Evolutionary conservation across 164 flowering plant species (phyloP), one percentile per base, ranked within the genome.

Genomic region (Magnolia changhungtana): DNA sequence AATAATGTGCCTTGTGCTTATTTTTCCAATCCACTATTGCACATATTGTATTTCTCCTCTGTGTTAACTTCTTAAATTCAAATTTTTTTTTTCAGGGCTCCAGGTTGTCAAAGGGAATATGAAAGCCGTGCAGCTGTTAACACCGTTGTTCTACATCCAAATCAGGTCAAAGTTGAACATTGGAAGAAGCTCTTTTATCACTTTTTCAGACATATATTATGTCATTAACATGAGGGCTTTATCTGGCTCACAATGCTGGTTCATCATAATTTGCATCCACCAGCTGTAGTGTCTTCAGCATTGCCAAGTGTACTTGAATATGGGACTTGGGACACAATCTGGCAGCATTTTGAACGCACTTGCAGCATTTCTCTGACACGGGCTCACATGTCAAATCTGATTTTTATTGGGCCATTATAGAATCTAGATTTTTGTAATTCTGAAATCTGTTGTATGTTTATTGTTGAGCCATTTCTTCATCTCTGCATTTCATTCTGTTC

Each of bases 121-220:
- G 99, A 94, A 89, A 96, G 99, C 78, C 95, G 97, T 77, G 99
- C 92, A 50, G 98, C 99, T 74, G 99, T 96, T 74, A 96, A 96
- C 85, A 94, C 99, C 70, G 99, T 94, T 85, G 97, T 92, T 72
- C 83, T 96, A 71, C 99, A 96, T 81, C 98, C 98, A 63, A 96
- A 96, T 85, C 99, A 96, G 98, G 99, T 94, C 29, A 29, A 14
- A 24, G 99, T 94, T 23, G 9, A 21, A 24, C 50, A 37, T 52
- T 55, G 5, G 50, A 27, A 68, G 50, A 27, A 68, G 8, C 21
- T 64, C 67, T 64, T 21, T 64, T 21, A 16, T 23, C 19, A n/a
- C 67, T 64, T 16, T 20, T 64, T n/a, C 24, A 64, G 67, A 64
- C n/a, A 16, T 7, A n/a, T 21, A 19, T 21, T n/a, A 8, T n/a